phyloP scores from a whole-genome alignment of 1,284 basidiomycete genomes.

The Cutaneotrichosporon cutaneum region DNA sequence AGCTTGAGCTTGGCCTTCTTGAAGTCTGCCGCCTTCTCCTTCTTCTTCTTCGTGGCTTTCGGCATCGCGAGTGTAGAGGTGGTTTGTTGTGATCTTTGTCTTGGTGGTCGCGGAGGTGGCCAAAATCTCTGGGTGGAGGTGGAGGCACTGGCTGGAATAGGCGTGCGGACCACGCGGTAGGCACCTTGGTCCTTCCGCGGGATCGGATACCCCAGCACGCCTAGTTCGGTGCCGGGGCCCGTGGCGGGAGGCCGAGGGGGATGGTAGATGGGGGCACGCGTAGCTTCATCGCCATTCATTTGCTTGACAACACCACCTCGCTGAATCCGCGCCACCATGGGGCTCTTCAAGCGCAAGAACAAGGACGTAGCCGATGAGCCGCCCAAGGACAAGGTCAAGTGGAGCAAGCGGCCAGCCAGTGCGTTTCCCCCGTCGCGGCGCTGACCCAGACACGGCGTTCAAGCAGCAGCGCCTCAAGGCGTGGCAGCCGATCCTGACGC shows the following conservation, averaged over 20 bases:
- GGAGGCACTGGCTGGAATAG: neutral
- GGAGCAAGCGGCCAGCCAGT: constrained; percentile 86
- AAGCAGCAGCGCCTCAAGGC: constrained; percentile 99
- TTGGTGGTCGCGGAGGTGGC: neutral
- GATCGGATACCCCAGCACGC: neutral
- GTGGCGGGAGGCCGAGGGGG: neutral
- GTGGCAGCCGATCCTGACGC: constrained; percentile 99
- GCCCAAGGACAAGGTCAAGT: constrained; percentile 75
- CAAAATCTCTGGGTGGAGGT: constrained; percentile 4
- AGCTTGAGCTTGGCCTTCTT: constrained; percentile 95
- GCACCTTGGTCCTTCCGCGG: too few relatives aligned
- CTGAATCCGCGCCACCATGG: constrained; percentile 31
- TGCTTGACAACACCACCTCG: neutral
- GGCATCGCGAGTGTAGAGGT: constrained; percentile 61
- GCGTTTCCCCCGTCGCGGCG: constrained; percentile 47
- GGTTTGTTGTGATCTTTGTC: neutral
- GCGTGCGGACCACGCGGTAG: too few relatives aligned
- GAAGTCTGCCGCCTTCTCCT: constrained; percentile 85
- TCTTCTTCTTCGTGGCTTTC: constrained; percentile 79
- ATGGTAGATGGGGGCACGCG: neutral
- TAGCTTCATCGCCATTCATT: neutral
- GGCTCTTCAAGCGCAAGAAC: constrained; percentile 48
- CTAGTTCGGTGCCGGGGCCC: neutral
- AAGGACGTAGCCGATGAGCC: constrained; percentile 36
- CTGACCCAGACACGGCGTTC: constrained; percentile 81